phyloP scores from a whole-genome alignment of 2,329 filamentous ascomycete species.

The Colletotrichum viniferum region DNA sequence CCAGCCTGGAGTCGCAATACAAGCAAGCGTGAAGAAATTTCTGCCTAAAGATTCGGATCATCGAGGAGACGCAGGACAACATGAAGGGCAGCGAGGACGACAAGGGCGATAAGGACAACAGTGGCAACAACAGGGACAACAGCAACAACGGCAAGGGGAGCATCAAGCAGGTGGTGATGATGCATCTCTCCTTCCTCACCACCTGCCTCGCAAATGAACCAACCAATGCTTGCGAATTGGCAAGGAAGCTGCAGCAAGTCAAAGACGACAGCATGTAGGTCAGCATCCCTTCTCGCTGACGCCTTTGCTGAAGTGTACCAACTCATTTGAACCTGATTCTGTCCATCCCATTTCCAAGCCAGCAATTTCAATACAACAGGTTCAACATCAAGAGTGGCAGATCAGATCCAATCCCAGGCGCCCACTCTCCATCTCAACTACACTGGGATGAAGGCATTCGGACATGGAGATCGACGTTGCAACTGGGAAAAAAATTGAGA shows the following conservation, averaged over 20 bases:
- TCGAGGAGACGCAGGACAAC: background rate
- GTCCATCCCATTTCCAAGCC: background rate
- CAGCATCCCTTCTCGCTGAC: background rate
- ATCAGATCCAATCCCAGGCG: background rate
- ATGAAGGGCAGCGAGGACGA: background rate
- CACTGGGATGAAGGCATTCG: background rate
- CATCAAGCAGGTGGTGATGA: background rate
- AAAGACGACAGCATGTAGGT: background rate
- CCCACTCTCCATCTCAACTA: background rate
- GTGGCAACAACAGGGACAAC: background rate
- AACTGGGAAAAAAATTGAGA: background rate
- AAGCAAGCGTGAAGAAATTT: background rate
- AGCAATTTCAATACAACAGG: background rate
- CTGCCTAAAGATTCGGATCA: background rate
- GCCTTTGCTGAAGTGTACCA: background rate
- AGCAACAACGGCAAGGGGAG: background rate
- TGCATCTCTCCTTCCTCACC: background rate
- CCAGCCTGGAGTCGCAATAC: background rate
- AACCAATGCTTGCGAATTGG: background rate
- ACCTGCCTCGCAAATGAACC: background rate
- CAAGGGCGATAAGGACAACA: background rate
- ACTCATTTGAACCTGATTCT: fast-evolving
- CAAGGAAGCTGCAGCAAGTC: background rate
- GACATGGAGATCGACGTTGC: background rate
- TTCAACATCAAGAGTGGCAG: background rate